These are phyloP conservation scores for Lepidium campestre DNA, from an alignment of 441 rosid species.

Conservation along the genomic window DNA sequence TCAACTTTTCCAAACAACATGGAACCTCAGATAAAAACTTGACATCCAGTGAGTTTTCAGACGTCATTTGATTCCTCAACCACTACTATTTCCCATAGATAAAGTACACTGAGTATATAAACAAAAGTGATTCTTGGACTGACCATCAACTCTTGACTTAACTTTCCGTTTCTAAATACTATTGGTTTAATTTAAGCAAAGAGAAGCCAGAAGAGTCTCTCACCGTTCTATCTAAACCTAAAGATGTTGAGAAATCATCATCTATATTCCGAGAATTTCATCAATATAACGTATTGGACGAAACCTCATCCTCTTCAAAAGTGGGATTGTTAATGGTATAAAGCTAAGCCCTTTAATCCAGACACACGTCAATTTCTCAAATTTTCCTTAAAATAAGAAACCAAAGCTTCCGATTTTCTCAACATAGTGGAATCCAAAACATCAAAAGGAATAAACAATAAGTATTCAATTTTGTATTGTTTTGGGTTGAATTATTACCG, in stretches of 20 bases:
- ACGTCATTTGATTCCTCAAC: neutral
- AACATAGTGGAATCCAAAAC: constrained; percentile 6
- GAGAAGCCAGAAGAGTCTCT: neutral
- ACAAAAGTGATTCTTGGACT: neutral
- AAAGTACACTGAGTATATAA: neutral
- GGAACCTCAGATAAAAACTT: neutral
- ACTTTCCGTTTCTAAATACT: neutral
- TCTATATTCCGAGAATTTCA: neutral
- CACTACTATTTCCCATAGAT: neutral
- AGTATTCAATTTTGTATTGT: neutral
- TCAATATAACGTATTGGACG: neutral
- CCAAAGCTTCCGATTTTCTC: neutral
- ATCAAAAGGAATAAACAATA: constrained; percentile 11
- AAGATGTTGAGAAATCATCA: neutral
- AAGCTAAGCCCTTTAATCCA: neutral
- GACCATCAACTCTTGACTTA: neutral
- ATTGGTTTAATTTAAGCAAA: neutral
- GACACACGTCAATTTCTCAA: neutral
- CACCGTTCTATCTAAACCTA: neutral
- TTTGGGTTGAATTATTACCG: constrained; percentile 38
- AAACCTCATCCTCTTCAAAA: neutral
- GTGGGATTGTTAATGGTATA: neutral
- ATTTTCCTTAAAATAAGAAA: neutral
- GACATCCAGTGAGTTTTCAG: neutral
- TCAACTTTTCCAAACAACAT: neutral